Evolutionary conservation across 257 asterid species (phyloP), one percentile per base, ranked within the genome.

Genomic region (Perilla frutescens): DNA sequence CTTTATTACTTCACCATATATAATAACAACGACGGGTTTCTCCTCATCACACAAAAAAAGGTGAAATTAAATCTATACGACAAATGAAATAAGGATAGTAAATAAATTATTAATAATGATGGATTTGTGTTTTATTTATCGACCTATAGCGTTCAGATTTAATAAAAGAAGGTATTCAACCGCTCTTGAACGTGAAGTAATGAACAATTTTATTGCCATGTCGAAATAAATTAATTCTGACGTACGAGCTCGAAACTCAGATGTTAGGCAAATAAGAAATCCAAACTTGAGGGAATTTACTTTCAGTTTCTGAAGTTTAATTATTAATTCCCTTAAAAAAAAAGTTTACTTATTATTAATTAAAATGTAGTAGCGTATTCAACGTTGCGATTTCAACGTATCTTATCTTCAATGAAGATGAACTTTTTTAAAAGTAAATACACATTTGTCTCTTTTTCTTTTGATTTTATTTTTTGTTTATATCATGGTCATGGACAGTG

Each of bases 351-450:
- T 20, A 20, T 20, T 20, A 20, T 20, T 20, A 20, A 20, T 20
- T 20, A 20, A 60, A 50, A 59, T 68, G 44, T 53, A 70, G 68
- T 70, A 62, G 59, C 62, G 49, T 71, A 62, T 77, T 77, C 73
- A 71, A 77, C 48, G 68, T 48, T 8, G 56, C 15, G 54, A 76
- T 64, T 68, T 77, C 43, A 65, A 44, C 81, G 60, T 77, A 77
- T 77, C 81, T 53, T 70, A 76, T 77, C 76, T 55, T 70, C 39
- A 44, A 51, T 8, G 53, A 56, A 73, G 66, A 63, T 15, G 32
- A 75, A 20, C 32, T 32, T 47, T 66, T 66, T 6, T 1, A 45
- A 45, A 51, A 54, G 76, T 37, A 15, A 36, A 49, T 13, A 26
- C 45, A 26, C 54, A 57, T 48, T 48, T 44, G 44, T 54, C 32